A percentile compares a stretch with the other conserved stretches of the same genome.
Evolutionary conservation across 352 stramenopile species (phyloP).

Genomic region (Globisporangium middletonii): DNA sequence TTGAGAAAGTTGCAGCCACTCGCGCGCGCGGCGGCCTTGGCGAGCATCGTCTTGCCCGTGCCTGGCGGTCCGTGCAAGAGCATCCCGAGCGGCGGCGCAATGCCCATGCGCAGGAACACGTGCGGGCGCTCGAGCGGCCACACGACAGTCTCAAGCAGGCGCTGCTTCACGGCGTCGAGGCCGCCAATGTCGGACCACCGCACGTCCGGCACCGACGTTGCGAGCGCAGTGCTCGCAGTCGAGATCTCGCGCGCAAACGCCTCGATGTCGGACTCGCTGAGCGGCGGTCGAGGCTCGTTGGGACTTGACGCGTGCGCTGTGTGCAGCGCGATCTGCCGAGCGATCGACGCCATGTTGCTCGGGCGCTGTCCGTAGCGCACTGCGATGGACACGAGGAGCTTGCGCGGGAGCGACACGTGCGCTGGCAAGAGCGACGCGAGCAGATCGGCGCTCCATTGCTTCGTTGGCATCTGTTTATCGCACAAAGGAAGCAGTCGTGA

Average conservation of each 20-base stretch:
- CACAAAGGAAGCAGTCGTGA: neutral
- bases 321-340: conserved; percentile 26
- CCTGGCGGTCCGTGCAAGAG: conserved; percentile 74
- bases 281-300: neutral
- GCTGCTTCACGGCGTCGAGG: conserved; percentile 64
- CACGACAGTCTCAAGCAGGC: conserved; percentile 78
- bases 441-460: conserved; percentile 44
- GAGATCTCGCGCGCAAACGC: conserved; percentile 40
- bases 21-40: conserved; percentile 69
- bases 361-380: conserved; percentile 75
- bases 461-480: conserved; percentile 40
- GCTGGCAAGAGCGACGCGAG: conserved; percentile 35
- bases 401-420: neutral
- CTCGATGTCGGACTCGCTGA: conserved; percentile 39
- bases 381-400: conserved; percentile 41
- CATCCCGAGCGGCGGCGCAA: conserved; percentile 69
- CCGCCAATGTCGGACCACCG: conserved; percentile 76
- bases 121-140: conserved; percentile 79
- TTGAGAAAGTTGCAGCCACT: conserved; percentile 85
- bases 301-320: neutral
- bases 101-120: conserved; percentile 76
- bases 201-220: conserved; percentile 51
- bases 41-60: conserved; percentile 85
- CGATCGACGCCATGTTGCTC: conserved; percentile 61
- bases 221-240: conserved; percentile 20